phyloP scores from a whole-genome alignment of 306 rosid genomes.

The Oemleria cerasiformis region DNA sequence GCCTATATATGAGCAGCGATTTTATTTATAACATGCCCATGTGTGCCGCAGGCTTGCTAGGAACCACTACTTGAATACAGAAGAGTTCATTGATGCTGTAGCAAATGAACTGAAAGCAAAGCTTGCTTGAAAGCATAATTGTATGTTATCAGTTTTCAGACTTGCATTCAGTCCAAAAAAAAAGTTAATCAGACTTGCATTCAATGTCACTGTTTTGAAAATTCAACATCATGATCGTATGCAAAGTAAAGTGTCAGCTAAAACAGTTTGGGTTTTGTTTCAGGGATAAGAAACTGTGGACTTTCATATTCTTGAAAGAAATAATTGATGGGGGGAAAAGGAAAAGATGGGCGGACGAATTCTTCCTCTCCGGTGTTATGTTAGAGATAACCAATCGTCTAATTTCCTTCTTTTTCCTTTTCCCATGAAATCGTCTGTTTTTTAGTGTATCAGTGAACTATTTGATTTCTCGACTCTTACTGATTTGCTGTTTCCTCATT shows the following conservation, averaged over 20 bases:
- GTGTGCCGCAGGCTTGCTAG: slow-evolving; percentile 60
- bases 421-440: background rate
- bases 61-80: slow-evolving; percentile 75
- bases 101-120: slow-evolving; percentile 57
- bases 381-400: background rate
- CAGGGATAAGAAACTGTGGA: background rate
- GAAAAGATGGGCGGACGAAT: background rate
- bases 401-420: no score
- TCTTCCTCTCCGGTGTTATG: background rate
- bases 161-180: background rate
- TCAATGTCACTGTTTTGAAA: background rate
- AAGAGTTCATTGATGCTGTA: slow-evolving; percentile 90
- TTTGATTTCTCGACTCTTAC: background rate
- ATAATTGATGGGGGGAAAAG: background rate
- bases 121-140: slow-evolving; percentile 42
- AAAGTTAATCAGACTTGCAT: background rate
- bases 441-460: slow-evolving; percentile 6
- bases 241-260: background rate
- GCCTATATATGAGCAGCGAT: slow-evolving; percentile 16
- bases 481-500: background rate
- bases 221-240: background rate
- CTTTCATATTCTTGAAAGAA: background rate
- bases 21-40: slow-evolving; percentile 10
- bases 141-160: slow-evolving; percentile 8
- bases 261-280: background rate